Percentiles rank a stretch among this genome's conserved stretches.
phyloP scores from a whole-genome alignment of 345 rosid genomes.

The Eucalyptus victrix region DNA sequence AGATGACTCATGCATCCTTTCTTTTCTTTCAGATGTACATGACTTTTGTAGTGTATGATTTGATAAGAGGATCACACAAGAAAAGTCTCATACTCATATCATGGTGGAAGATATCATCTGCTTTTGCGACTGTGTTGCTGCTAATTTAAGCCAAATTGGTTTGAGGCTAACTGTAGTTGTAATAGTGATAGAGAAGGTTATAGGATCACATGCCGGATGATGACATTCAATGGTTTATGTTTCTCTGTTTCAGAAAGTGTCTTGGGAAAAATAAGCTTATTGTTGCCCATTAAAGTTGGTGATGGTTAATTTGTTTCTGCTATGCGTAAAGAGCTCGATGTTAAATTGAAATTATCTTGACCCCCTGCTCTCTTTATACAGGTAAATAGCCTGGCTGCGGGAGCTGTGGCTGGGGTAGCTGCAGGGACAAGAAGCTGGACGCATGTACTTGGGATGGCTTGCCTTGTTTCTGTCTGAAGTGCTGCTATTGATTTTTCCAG shows the following conservation, averaged over 20 bases:
- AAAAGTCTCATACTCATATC: background rate
- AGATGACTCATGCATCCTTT: background rate
- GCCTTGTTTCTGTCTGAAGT: slow-evolving; percentile 46
- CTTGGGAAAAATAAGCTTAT: background rate
- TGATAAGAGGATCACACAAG: background rate
- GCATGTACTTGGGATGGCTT: slow-evolving; percentile 40
- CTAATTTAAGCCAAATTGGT: background rate
- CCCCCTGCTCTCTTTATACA: slow-evolving; percentile 2
- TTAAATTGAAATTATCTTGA: background rate
- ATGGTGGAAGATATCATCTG: background rate
- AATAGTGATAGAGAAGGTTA: background rate
- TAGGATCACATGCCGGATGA: background rate
- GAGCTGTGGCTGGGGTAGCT: slow-evolving; percentile 72
- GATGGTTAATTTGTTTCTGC: background rate
- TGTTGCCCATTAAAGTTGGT: background rate
- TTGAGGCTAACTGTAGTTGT: background rate
- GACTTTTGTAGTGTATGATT: background rate
- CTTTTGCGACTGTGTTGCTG: background rate
- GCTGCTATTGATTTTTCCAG: slow-evolving; percentile 54
- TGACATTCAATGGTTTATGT: background rate
- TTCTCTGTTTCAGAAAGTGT: background rate
- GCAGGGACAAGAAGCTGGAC: slow-evolving; percentile 50
- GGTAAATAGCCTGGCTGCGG: slow-evolving; percentile 62
- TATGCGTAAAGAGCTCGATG: background rate
- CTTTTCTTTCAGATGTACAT: background rate